Conservation (phyloP, 768 basidiomycete genomes). For the Lenzites betulinus region DNA sequence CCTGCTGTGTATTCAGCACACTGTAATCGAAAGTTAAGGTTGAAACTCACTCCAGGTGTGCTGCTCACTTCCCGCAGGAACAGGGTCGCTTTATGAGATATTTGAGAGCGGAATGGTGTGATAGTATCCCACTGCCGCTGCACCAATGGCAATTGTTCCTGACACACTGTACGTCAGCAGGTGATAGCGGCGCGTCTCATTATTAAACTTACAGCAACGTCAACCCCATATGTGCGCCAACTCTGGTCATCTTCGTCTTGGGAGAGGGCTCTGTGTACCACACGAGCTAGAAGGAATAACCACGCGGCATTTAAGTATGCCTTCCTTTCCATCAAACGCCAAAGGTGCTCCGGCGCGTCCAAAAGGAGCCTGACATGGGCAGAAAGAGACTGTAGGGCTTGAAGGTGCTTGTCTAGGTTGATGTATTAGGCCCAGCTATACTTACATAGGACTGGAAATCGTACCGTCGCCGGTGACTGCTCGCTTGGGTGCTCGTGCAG, state of each 20-base stretch:
- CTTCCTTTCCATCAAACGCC: conserved; percentile 82
- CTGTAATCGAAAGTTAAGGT: not conserved
- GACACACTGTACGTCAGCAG: conserved; percentile 5
- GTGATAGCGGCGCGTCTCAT: not conserved
- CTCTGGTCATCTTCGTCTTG: conserved; percentile 52
- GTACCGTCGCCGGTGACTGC: conserved; percentile 45
- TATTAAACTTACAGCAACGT: conserved; percentile 54
- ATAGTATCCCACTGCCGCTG: conserved; percentile 94
- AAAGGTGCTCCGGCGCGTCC: conserved; percentile 90
- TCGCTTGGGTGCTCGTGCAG: conserved; percentile 46
- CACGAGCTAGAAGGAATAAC: conserved; percentile 83
- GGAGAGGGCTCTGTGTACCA: conserved; percentile 76
- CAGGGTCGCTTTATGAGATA: conserved; percentile 83
- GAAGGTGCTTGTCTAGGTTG: conserved; percentile 62
- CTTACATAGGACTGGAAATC: not conserved
- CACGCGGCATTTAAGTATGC: conserved; percentile 83
- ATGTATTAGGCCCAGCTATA: not conserved
- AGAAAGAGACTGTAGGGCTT: conserved; percentile 70
- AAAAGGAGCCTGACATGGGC: conserved; percentile 91
- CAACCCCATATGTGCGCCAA: conserved; percentile 63
- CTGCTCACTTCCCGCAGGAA: conserved; percentile 65
- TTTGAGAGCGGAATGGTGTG: conserved; percentile 84
- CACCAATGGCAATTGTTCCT: conserved; percentile 87
- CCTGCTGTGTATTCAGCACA: conserved; percentile 42
- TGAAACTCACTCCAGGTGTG: conserved; percentile 52